Evolutionary conservation across 495 filamentous ascomycete genomes (phyloP), one percentile per base, ranked within the genome.

Genomic region (Aspergillus leporis): DNA sequence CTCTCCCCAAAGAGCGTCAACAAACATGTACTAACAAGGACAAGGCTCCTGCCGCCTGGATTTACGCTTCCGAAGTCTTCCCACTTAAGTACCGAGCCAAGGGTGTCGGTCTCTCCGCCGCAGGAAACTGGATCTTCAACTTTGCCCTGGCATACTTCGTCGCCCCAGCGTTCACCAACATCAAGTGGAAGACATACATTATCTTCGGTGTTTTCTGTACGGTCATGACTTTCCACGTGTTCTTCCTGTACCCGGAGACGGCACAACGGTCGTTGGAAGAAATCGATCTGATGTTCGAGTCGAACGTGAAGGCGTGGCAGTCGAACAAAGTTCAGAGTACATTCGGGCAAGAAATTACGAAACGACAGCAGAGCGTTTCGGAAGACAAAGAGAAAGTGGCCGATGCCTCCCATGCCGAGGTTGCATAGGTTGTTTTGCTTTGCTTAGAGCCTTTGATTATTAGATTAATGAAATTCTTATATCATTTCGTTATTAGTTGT

Each of bases 61-160:
- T 91, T 57, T 91, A 92, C 71, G 84, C 87, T 0, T 82, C 89
- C 19, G 88, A 92, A 74, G 84, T 91, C 3, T 91, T 87, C 81
- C 86, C 86, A 0, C 78, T 91, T 10, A 87, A 89, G 64, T 90
- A 87, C 16, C 84, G 89, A 18, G 89, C 87, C 14, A 87, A 82
- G 32, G 89, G 88, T 14, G 89, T 90, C 76, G 83, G 76, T 10
- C 73, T 90, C 22, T 83, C 87, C 0, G 83, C 87, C 0, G 77
- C 86, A 23, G 83, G 82, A 3, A 91, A 92, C 71, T 90, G 88
- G 88, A 78, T 89, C 16, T 91, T 90, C 78, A 90, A 90, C 75
- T 90, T 90, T 63, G 87, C 87, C 0, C 70, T 91, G 4, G 87
- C 84, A 5, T 79, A 87, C 65, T 90, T 90, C 68, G 81, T 87